Evolutionary conservation across 768 basidiomycete genomes (phyloP).

Genomic region (Leucocoprinus sp.): DNA sequence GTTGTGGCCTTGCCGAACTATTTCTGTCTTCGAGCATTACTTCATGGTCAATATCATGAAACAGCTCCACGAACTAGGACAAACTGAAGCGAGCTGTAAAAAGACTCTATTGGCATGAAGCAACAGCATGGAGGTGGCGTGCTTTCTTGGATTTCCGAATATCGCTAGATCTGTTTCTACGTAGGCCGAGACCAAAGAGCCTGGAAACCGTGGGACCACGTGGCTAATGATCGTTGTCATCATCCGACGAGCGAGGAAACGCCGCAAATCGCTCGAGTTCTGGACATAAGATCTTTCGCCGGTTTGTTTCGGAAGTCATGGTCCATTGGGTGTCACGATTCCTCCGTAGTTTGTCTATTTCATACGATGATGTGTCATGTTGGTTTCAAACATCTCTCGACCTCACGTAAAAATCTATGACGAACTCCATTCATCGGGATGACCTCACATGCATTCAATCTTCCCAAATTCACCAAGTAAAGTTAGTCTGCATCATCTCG

Average conservation of each 20-base stretch:
- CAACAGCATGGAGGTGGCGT: slow-evolving; percentile 4
- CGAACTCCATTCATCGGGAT: not conserved
- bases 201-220: not conserved
- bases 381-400: not conserved
- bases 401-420: slow-evolving; percentile 2
- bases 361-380: too few relatives aligned
- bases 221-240: not conserved
- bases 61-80: too few relatives aligned
- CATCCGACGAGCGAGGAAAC: not conserved
- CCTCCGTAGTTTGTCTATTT: not conserved
- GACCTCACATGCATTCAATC: too few relatives aligned
- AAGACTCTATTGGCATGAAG: not conserved
- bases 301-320: not conserved
- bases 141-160: not conserved
- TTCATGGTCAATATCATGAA: too few relatives aligned
- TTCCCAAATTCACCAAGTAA: too few relatives aligned
- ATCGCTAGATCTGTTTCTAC: slow-evolving; percentile 1
- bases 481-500: too few relatives aligned
- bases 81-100: not conserved
- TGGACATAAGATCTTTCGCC: not conserved
- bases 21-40: not conserved
- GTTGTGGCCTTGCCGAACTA: too few relatives aligned
- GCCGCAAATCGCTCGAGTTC: not conserved
- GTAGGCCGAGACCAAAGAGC: not conserved
- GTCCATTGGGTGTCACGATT: not conserved